These are phyloP conservation scores for Polyplosphaeria fusca DNA, from an alignment of 495 filamentous ascomycete genomes.

Conservation along the genomic window DNA sequence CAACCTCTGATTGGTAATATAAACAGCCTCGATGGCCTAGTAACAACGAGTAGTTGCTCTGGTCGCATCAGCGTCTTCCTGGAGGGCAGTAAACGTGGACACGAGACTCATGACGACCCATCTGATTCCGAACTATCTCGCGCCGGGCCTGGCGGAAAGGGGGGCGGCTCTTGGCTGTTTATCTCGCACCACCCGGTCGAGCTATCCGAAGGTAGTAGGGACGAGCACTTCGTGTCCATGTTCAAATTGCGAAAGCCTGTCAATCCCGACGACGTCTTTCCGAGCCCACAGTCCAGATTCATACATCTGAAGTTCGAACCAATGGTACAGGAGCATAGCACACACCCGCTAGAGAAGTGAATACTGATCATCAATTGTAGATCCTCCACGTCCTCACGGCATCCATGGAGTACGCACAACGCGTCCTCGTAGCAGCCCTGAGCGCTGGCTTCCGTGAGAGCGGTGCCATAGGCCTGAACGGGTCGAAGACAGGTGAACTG, in stretches of 20 bases:
- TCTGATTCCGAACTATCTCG: not conserved
- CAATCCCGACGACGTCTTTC: not conserved
- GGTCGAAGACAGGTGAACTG: slow-evolving; percentile 45
- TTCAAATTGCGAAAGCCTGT: slow-evolving; percentile 9
- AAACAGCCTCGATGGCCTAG: slow-evolving; percentile 67
- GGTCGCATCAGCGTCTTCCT: slow-evolving; percentile 81
- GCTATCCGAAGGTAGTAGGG: slow-evolving; percentile 16
- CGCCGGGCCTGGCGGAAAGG: slow-evolving; percentile 65
- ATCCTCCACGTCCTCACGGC: slow-evolving; percentile 84
- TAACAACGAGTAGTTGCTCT: slow-evolving; percentile 89
- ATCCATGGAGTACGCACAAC: slow-evolving; percentile 66
- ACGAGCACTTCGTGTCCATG: slow-evolving; percentile 5
- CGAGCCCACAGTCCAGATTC: slow-evolving; percentile 41
- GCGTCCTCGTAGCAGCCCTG: slow-evolving; percentile 67
- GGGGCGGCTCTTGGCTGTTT: slow-evolving; percentile 77
- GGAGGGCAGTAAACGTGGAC: slow-evolving; percentile 61
- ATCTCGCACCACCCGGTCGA: slow-evolving; percentile 75
- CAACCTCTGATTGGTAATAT: slow-evolving; percentile 70
- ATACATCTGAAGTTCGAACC: slow-evolving; percentile 93
- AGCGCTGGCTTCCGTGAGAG: slow-evolving; percentile 86
- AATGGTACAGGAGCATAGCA: too few relatives aligned
- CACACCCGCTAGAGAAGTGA: too few relatives aligned
- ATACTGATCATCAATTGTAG: too few relatives aligned
- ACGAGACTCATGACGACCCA: not conserved
- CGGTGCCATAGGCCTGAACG: slow-evolving; percentile 58